Evolutionary conservation across 805 yeast genomes (phyloP).

Genomic region (Starmera caribaea): DNA sequence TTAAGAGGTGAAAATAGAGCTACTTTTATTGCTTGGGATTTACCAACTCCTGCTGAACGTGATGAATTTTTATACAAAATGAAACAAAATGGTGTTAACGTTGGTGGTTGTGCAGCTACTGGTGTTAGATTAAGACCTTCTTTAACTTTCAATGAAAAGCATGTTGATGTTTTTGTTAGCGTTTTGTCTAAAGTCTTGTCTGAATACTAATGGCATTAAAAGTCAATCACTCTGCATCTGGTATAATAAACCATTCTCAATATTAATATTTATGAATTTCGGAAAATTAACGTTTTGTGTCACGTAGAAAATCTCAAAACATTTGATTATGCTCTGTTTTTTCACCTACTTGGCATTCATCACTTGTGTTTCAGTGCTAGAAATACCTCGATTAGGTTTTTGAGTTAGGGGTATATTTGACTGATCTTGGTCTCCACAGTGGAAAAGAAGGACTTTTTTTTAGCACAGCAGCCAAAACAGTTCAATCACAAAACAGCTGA

Average conservation of each 20-base stretch:
- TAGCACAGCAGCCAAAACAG: no score
- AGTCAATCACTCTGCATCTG: background rate
- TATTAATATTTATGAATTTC: no score
- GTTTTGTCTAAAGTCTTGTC: conserved; percentile 27
- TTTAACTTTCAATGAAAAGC: conserved; percentile 68
- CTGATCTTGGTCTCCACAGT: background rate
- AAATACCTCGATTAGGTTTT: no score
- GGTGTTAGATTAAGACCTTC: conserved; percentile 79
- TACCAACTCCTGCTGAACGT: conserved; percentile 44
- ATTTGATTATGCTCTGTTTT: no score
- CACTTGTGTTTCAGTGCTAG: no score
- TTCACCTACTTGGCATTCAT: no score
- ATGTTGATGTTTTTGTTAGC: conserved; percentile 57
- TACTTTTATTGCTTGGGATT: conserved; percentile 78
- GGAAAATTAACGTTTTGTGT: no score
- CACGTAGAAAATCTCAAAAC: no score
- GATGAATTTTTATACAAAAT: conserved; percentile 50
- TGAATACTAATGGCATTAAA: conserved; percentile 7
- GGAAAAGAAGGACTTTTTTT: no score
- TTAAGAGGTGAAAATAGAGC: conserved; percentile 71
- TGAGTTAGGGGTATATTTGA: no score
- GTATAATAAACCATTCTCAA: background rate
- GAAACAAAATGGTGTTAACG: conserved; percentile 60
- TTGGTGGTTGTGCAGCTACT: conserved; percentile 78
- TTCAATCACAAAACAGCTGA: no score